Evolutionary conservation across 345 rosid species (phyloP).

Genomic region (Reutealis trisperma): DNA sequence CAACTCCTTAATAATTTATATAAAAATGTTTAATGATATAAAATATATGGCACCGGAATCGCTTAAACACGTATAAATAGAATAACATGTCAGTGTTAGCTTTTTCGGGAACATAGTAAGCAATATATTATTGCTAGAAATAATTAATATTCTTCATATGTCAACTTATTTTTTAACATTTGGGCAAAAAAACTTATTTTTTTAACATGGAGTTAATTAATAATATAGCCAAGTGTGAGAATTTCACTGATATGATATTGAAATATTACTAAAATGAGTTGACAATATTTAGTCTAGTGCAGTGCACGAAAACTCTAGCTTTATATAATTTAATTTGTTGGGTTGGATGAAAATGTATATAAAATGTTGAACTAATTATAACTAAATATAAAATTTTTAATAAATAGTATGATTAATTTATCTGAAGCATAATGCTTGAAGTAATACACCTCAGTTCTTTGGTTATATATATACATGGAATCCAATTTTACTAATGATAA

Average conservation of each 20-base stretch:
- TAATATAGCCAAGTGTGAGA: conserved; percentile 9
- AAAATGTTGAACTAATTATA: no score
- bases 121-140: no score
- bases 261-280: neutral
- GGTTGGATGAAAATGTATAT: neutral
- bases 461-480: no score
- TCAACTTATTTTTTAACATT: neutral
- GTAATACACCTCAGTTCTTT: no score
- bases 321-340: neutral
- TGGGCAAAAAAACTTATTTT: no score
- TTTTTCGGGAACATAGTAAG: no score
- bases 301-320: neutral
- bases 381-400: no score
- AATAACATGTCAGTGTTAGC: no score
- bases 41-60: neutral
- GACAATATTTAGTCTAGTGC: conserved; percentile 8
- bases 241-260: neutral
- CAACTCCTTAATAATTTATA: no score
- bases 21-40: no score
- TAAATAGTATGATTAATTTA: neutral
- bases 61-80: neutral
- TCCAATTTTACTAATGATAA: no score
- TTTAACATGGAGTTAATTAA: neutral
- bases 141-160: no score
- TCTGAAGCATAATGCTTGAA: neutral